A percentile compares a stretch with the other conserved stretches of the same genome.
These are phyloP conservation scores for Rhizoctonia solani DNA, from an alignment of 1,284 basidiomycete genomes.

Conservation along the genomic window DNA sequence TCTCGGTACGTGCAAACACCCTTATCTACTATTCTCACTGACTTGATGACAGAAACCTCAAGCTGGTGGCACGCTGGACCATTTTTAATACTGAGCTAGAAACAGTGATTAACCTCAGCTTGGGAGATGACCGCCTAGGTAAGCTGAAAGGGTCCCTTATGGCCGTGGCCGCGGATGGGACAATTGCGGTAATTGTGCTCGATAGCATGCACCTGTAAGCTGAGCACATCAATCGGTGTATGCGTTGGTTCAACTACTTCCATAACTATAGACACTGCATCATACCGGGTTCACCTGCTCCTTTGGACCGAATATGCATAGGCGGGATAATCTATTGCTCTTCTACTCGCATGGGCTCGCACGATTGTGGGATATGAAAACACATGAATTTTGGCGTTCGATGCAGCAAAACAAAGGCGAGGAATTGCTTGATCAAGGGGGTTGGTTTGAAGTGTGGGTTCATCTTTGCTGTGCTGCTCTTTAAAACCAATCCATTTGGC, in stretches of 20 bases:
- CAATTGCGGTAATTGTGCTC: conserved; percentile 77
- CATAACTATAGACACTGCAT: conserved; percentile 63
- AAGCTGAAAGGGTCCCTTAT: conserved; percentile 71
- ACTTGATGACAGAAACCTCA: conserved; percentile 55
- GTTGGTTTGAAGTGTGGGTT: conserved; percentile 72
- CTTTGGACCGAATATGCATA: conserved; percentile 67
- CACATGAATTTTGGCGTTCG: conserved; percentile 83
- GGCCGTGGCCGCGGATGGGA: conserved; percentile 78
- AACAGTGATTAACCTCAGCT: conserved; percentile 58
- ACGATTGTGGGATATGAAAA: conserved; percentile 86
- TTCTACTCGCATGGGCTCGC: conserved; percentile 78
- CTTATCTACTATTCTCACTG: conserved; percentile 25
- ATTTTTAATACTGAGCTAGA: conserved; percentile 68
- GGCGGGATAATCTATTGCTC: conserved; percentile 75
- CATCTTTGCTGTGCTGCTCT: neutral
- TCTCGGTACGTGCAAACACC: conserved; percentile 52
- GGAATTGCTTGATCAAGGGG: conserved; percentile 69
- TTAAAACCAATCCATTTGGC: neutral
- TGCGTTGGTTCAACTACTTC: neutral
- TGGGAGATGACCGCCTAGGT: conserved; percentile 57
- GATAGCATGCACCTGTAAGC: conserved; percentile 73
- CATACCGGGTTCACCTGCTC: conserved; percentile 74
- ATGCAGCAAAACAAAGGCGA: conserved; percentile 76
- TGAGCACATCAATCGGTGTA: conserved; percentile 43
- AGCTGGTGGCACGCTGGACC: conserved; percentile 67